These are phyloP conservation scores for Eucalyptus leucophloia DNA, from an alignment of 345 rosid genomes.

Conservation along the genomic window DNA sequence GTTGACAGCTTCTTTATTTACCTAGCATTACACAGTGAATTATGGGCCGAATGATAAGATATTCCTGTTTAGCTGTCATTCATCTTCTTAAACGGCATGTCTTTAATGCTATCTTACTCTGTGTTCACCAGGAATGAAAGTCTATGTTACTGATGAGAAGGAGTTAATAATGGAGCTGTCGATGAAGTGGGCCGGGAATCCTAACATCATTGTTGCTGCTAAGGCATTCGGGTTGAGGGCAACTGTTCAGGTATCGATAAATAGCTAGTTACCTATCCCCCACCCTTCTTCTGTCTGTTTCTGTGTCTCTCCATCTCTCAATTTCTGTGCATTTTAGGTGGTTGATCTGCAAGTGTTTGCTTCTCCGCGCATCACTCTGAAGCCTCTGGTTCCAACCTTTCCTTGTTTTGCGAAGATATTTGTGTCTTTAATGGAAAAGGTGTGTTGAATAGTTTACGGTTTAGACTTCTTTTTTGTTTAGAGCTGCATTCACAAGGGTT, in stretches of 20 bases:
- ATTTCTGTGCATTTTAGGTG: slow-evolving; percentile 35
- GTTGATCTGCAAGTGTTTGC: slow-evolving; percentile 94
- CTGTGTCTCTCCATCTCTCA: neutral
- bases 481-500: neutral
- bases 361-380: slow-evolving; percentile 79
- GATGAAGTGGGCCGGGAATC: slow-evolving; percentile 92
- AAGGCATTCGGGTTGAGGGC: slow-evolving; percentile 88
- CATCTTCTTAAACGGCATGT: neutral
- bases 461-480: neutral
- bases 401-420: slow-evolving; percentile 92
- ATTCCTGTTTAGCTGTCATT: neutral
- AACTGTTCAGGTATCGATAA: slow-evolving; percentile 52
- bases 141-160: slow-evolving; percentile 83
- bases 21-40: neutral
- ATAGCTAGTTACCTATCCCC: neutral
- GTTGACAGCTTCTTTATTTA: neutral
- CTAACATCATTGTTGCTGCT: slow-evolving; percentile 58
- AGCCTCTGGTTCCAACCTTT: slow-evolving; percentile 81
- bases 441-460: slow-evolving; percentile 2
- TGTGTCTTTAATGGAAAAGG: slow-evolving; percentile 95
- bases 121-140: slow-evolving; percentile 66
- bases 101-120: neutral
- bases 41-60: neutral
- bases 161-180: slow-evolving; percentile 86
- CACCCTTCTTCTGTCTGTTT: neutral